These are phyloP conservation scores for Vigna radiata DNA, from an alignment of 306 rosid genomes.

Conservation along the genomic window DNA sequence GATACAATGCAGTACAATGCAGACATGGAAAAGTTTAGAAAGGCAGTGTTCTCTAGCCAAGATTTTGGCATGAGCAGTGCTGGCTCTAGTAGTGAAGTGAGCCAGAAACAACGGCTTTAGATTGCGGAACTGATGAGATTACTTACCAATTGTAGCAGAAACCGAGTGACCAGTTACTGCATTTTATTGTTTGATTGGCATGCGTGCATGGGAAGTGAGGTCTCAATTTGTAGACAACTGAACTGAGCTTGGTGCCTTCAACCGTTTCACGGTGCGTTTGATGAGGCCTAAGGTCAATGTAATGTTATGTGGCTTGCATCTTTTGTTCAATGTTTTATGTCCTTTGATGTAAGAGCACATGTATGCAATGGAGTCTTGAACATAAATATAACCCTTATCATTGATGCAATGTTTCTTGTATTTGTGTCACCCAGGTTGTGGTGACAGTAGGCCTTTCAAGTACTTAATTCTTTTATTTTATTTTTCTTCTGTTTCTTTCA, in stretches of 20 bases:
- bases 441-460: no score
- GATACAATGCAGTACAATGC: slow-evolving; percentile 63
- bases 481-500: no score
- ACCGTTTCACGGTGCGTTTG: neutral
- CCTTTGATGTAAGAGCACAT: neutral
- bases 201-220: slow-evolving; percentile 6
- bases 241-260: slow-evolving; percentile 21
- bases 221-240: neutral
- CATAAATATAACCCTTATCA: slow-evolving; percentile 9
- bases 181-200: slow-evolving; percentile 19
- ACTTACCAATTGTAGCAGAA: neutral
- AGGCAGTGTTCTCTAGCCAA: slow-evolving; percentile 60
- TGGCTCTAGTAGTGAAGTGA: slow-evolving; percentile 58
- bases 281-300: neutral
- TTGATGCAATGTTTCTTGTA: neutral
- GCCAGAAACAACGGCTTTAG: slow-evolving; percentile 6
- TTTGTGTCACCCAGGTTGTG: neutral
- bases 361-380: neutral
- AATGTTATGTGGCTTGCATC: neutral
- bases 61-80: slow-evolving; percentile 61
- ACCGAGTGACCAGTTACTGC: neutral
- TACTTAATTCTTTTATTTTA: no score
- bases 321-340: slow-evolving; percentile 17
- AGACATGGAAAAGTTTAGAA: slow-evolving; percentile 67
- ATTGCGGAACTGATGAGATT: neutral